Base-by-base conservation (phyloP, 1,284 basidiomycete genomes). In the Pseudozyma tsukubaensis region DNA sequence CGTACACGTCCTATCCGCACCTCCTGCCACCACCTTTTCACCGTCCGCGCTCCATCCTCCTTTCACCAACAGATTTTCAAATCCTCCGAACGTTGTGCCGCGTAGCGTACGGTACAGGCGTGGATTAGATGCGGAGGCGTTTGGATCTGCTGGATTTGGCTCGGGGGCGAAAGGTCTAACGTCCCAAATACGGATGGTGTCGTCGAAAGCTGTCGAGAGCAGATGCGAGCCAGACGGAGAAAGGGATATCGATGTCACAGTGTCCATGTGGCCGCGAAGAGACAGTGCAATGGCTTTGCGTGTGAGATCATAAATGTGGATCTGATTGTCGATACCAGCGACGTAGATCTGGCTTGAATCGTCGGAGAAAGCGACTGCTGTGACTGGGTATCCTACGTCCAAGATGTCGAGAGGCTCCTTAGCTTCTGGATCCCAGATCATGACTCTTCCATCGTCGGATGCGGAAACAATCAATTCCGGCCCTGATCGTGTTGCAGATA, bases 81-180 rank as follows among this genome's bases (percentile, higher is more conserved):
- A 83, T 24, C 84, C 72, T 14, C 72, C 84, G 50, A 74, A 77
- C 4, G 72, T 71, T 4, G 78, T 77, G 0, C 84, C 84, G 13
- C 68, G 50, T 4, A 85, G 59, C 8, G 82, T 84, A 40, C 80
- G 64, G 50, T 77, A 62, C 3, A 85, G 68, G 14, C 84, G 56
- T 4, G 80, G 72, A 34, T 74, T 71, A 21, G 61, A 14, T 1
- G 72, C 32, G 37, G 55, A 48, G 13, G 54, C 64, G 32, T 43
- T 59, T 1, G 67, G 52, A 35, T 75, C 66, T n/a, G 75, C 67
- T 0, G 76, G 77, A 35, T 64, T 55, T 1, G 77, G 75, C 32
- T 79, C 76, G 1, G 81, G 79, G 24, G 82, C 84, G 53, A 84
- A 85, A 1, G 84, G 84, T n/a, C 81, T 67, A 4, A 85, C 80